Base-by-base conservation (phyloP, 768 basidiomycete genomes). In the Suillus subalutaceus region DNA sequence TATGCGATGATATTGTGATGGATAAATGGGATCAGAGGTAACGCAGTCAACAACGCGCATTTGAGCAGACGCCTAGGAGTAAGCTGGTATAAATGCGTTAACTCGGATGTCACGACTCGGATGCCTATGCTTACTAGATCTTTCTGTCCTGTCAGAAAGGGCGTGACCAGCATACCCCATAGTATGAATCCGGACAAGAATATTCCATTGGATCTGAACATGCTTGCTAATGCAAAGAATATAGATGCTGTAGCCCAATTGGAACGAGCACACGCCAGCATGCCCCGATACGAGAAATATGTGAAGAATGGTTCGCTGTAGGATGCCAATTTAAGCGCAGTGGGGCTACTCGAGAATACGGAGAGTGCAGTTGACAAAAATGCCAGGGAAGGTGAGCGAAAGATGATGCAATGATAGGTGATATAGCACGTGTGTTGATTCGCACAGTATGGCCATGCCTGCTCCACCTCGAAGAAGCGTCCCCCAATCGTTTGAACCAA, bases 301-400 rank as follows among this genome's bases (percentile, higher is more conserved):
- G 96, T 91, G 76, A 93, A 96, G 75, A 94, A 91, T 0, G 96
- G 92, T 72, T 99, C 97, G 59, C 80, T 88, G 75, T 92, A 97
- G 0, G 91, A 85, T 0, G 90, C 89, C 56, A 90, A 83, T 32
- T 88, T 84, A 26, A 92, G 76, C 0, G 91, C 88, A 0, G 85
- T 84, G 2, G 96, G 96, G 55, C 94, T 93, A 63, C 90, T 92
- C 0, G 94, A 86, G 6, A 99, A 72, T 52, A 96, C 80, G 30
- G 93, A 94, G 23, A 97, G 80, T 23, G 89, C 67, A 0, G 88
- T 72, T 0, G 90, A 80, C 18, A 92, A 80, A 46, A 83, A 78
- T 2, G 96, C 90, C 38, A 92, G 79, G 3, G 83, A 74, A 0
- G 83, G 83, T 0, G 86, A 87, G 40, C 77, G 72, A 32, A 90